A percentile compares a stretch with the other conserved stretches of the same genome.
phyloP scores from a whole-genome alignment of 768 basidiomycete genomes.

The Strobilomyces confusus region DNA sequence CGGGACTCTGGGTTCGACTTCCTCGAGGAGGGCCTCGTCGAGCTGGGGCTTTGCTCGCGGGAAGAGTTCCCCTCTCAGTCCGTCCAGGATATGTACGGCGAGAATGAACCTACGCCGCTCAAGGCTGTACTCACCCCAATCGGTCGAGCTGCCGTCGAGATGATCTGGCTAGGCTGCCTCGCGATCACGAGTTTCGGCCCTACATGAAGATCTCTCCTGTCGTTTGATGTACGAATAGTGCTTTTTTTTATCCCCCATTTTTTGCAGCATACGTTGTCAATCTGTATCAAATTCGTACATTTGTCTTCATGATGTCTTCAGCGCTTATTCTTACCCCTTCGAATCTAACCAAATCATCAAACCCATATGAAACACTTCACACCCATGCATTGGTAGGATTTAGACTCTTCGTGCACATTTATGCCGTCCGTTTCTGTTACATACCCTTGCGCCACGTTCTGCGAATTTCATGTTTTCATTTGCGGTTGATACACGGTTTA shows the following conservation, averaged over 20 bases:
- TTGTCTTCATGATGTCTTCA: background rate
- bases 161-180: constrained; percentile 53
- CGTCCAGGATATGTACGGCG: background rate
- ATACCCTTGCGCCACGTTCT: constrained; percentile 14
- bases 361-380: constrained; percentile 11
- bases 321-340: constrained; percentile 2
- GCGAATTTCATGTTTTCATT: constrained; percentile 6
- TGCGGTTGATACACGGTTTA: constrained; percentile 23
- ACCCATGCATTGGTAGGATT: constrained; percentile 23
- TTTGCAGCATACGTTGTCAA: constrained; percentile 3
- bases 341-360: constrained; percentile 1
- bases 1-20: constrained; percentile 73
- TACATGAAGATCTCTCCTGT: constrained; percentile 8
- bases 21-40: constrained; percentile 70
- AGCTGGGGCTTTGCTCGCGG: constrained; percentile 59
- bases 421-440: constrained; percentile 5
- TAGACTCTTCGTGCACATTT: constrained; percentile 16
- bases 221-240: constrained; percentile 13
- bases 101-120: constrained; percentile 36
- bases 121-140: constrained; percentile 42
- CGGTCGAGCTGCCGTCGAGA: constrained; percentile 48
- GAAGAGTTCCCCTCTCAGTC: constrained; percentile 19
- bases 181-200: constrained; percentile 43
- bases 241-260: constrained; percentile 1
- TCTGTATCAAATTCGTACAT: background rate